Evolutionary conservation across 768 basidiomycete genomes (phyloP).

Genomic region (Dacryopinax primogenitus): DNA sequence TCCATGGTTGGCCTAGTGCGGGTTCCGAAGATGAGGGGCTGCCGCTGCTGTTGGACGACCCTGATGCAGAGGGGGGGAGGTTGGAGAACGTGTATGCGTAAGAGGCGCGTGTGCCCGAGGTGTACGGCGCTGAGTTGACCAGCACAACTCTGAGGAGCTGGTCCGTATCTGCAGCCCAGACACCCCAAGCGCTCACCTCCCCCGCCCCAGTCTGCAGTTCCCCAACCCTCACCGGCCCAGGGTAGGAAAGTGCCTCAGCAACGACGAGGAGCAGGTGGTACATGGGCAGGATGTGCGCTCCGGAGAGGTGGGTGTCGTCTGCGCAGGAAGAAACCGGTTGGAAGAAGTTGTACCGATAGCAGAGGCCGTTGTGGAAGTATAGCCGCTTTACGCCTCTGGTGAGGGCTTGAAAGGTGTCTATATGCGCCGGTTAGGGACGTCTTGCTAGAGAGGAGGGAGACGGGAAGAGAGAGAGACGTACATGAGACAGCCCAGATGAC

Average conservation of each 20-base stretch:
- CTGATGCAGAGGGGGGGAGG: not conserved
- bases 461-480: not conserved
- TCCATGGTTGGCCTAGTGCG: not conserved
- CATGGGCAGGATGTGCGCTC: not conserved
- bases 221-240: not conserved
- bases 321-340: not conserved
- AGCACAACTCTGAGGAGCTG: not conserved
- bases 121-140: not conserved
- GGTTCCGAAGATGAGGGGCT: too few relatives aligned
- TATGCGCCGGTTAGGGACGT: not conserved
- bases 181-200: slow-evolving; percentile 1
- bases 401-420: slow-evolving; percentile 6
- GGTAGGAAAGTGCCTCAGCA: not conserved
- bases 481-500: not conserved
- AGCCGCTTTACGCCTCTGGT: not conserved
- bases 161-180: not conserved
- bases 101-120: not conserved
- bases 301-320: not conserved
- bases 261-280: not conserved
- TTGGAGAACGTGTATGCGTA: not conserved
- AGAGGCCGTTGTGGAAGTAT: slow-evolving; percentile 7
- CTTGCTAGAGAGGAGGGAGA: not conserved
- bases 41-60: not conserved
- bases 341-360: slow-evolving; percentile 6
- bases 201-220: not conserved